A percentile compares a stretch with the other conserved stretches of the same genome.
These are phyloP conservation scores for Saccharomyces hybrid DNA, from an alignment of 1,139 yeast species.

Conservation along the genomic window DNA sequence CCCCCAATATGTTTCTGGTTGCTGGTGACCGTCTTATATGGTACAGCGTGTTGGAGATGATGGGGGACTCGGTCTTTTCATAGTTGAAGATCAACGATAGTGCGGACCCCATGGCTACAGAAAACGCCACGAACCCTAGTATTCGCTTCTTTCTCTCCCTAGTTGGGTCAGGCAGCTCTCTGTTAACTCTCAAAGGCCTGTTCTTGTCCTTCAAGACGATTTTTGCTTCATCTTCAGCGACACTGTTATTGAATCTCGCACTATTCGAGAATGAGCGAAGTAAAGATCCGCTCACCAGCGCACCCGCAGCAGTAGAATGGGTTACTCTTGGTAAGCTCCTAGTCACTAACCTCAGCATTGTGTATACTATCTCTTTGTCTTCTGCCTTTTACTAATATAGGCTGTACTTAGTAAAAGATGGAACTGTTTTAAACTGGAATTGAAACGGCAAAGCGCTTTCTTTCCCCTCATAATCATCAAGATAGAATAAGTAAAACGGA, in stretches of 20 bases:
- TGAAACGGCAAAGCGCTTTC: not conserved
- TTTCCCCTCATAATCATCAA: not conserved
- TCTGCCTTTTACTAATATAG: not conserved
- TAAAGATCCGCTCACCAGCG: slow-evolving; percentile 2
- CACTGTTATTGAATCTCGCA: slow-evolving; percentile 7
- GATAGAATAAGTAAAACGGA: not conserved
- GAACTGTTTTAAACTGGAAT: not conserved
- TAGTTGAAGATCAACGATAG: slow-evolving; percentile 77
- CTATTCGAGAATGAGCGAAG: slow-evolving; percentile 1
- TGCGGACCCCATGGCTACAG: slow-evolving; percentile 55
- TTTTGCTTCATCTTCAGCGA: slow-evolving; percentile 8
- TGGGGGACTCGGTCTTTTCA: slow-evolving; percentile 83
- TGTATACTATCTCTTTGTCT: not conserved
- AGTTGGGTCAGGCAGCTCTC: slow-evolving; percentile 72
- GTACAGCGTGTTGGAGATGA: slow-evolving; percentile 79
- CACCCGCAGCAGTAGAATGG: not conserved
- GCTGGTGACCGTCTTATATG: slow-evolving; percentile 69
- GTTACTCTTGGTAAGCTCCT: not conserved
- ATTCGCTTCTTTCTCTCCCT: slow-evolving; percentile 43
- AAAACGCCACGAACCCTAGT: slow-evolving; percentile 52
- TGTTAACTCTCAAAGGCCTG: slow-evolving; percentile 50
- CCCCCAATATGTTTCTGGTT: slow-evolving; percentile 64
- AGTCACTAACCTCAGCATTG: not conserved
- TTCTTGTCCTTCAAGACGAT: slow-evolving; percentile 20
- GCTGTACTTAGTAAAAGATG: not conserved